phyloP scores from a whole-genome alignment of 306 rosid genomes.

The Ammopiptanthus mongolicus region DNA sequence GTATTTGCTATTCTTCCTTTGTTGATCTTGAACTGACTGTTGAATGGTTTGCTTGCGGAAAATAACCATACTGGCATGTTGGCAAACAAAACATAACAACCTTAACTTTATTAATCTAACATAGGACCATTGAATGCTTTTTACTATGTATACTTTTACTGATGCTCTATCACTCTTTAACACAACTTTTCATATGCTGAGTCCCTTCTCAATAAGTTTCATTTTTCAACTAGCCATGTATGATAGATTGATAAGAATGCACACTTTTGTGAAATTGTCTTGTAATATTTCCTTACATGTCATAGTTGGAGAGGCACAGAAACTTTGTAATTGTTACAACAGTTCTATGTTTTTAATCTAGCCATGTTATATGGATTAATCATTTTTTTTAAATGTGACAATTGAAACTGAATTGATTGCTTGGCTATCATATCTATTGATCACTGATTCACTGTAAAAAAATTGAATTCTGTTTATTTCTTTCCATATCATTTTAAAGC shows the following conservation, averaged over 20 bases:
- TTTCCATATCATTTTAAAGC: not conserved
- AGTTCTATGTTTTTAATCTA: not conserved
- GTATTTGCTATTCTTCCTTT: slow-evolving; percentile 20
- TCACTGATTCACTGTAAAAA: not conserved
- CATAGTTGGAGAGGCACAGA: slow-evolving; percentile 4
- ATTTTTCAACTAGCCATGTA: not conserved
- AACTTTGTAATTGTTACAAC: not conserved
- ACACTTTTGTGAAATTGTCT: not conserved
- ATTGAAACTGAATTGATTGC: not conserved
- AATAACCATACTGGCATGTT: not conserved
- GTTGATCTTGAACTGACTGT: not conserved
- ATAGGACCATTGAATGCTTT: not conserved
- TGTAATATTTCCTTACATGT: not conserved
- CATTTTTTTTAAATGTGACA: not conserved
- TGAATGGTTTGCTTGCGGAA: not conserved
- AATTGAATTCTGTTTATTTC: not conserved
- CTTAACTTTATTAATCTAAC: not conserved
- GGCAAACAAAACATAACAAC: not conserved
- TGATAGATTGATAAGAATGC: not conserved
- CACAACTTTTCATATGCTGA: not conserved
- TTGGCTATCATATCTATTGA: not conserved
- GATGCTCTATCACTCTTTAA: not conserved
- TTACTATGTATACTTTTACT: not conserved
- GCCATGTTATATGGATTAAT: slow-evolving; percentile 4
- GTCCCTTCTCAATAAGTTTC: not conserved